Evolutionary conservation across 768 basidiomycete genomes (phyloP).

Genomic region (Suillus luteus): DNA sequence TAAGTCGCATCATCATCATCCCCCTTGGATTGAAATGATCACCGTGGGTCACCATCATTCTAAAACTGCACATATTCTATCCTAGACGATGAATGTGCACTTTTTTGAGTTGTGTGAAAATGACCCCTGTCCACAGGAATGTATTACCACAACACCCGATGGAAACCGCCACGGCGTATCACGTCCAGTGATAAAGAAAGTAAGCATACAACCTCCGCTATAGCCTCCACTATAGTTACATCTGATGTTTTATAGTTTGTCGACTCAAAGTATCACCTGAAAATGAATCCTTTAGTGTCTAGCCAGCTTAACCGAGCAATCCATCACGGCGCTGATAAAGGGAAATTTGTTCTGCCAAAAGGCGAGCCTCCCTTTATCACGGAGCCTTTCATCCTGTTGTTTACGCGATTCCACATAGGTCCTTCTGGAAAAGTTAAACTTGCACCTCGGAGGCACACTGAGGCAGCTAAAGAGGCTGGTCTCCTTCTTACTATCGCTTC

Average conservation of each 20-base stretch:
- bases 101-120: constrained; percentile 36
- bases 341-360: constrained; percentile 59
- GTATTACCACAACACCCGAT: constrained; percentile 64
- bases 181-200: constrained; percentile 80
- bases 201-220: constrained; percentile 38
- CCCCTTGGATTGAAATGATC: constrained; percentile 50
- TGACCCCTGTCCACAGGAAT: constrained; percentile 53
- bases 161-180: constrained; percentile 76
- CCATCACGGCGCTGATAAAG: constrained; percentile 50
- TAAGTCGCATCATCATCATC: constrained; percentile 50
- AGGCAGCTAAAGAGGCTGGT: constrained; percentile 19
- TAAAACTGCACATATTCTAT: constrained; percentile 27
- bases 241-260: constrained; percentile 42
- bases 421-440: constrained; percentile 32
- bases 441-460: constrained; percentile 17
- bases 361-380: constrained; percentile 25
- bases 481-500: not conserved
- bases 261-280: constrained; percentile 54
- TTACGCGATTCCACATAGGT: constrained; percentile 15
- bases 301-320: constrained; percentile 58
- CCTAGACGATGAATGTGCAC: constrained; percentile 9
- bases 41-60: constrained; percentile 30
- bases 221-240: not conserved
- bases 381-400: not conserved
- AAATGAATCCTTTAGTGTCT: constrained; percentile 45